A percentile compares a stretch with the other conserved stretches of the same genome.
Conservation (phyloP, 2,329 filamentous ascomycete species). For the Arthrinium puccinioides region DNA sequence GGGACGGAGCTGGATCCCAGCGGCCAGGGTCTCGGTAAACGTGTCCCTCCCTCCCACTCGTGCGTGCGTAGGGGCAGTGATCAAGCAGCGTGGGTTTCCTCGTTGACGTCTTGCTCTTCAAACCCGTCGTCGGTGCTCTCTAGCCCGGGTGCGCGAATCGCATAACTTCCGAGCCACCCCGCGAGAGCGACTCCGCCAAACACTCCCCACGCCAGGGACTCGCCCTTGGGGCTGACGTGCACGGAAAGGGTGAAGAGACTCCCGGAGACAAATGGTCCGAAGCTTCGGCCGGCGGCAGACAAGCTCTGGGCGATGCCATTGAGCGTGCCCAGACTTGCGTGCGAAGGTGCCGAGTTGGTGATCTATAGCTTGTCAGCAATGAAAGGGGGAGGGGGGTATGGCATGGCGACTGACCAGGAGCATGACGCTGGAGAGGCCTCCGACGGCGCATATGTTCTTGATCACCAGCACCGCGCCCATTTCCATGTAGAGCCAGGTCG, state of each 20-base stretch:
- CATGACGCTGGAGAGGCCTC: slow-evolving; percentile 82
- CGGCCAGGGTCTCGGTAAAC: too few relatives aligned
- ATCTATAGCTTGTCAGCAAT: slow-evolving; percentile 47
- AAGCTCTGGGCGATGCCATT: slow-evolving; percentile 93
- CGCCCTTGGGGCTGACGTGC: slow-evolving; percentile 69
- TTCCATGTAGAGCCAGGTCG: slow-evolving; percentile 69
- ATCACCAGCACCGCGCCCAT: slow-evolving; percentile 74
- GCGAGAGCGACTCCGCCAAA: slow-evolving; percentile 78
- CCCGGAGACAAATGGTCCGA: slow-evolving; percentile 83
- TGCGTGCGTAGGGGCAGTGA: too few relatives aligned
- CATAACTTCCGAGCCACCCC: slow-evolving; percentile 73
- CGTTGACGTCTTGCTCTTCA: slow-evolving; percentile 23
- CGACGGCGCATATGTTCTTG: slow-evolving; percentile 86
- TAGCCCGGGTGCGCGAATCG: slow-evolving; percentile 58
- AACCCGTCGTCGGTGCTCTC: slow-evolving; percentile 49
- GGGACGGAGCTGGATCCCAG: too few relatives aligned
- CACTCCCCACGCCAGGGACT: slow-evolving; percentile 76
- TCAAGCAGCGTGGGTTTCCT: too few relatives aligned
- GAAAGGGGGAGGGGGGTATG: too few relatives aligned
- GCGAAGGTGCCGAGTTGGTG: slow-evolving; percentile 84
- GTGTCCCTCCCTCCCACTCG: too few relatives aligned
- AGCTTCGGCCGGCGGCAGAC: slow-evolving; percentile 80
- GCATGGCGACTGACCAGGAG: slow-evolving; percentile 62
- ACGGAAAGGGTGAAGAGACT: slow-evolving; percentile 76
- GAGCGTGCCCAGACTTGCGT: slow-evolving; percentile 78